Base-by-base conservation (phyloP, 1,284 basidiomycete species). In the Phellopilus nigrolimitatus region DNA sequence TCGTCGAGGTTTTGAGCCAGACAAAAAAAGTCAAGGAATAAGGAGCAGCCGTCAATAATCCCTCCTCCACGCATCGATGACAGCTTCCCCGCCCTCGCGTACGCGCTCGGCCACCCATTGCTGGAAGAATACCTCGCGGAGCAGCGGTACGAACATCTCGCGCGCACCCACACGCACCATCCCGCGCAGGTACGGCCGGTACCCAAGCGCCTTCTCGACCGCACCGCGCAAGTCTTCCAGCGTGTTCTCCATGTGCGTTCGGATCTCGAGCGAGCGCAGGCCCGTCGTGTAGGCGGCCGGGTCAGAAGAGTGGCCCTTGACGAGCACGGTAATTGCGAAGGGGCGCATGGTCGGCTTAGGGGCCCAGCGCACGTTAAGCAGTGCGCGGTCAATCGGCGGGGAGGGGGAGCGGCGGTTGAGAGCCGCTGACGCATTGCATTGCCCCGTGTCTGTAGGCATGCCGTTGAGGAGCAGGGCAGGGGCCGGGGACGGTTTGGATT, bases 91-190 rank as follows among this genome's bases (percentile, higher is more conserved):
- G 15, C 47, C 51, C 21, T 53, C 51, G 3, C 15, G 10, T 2
- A 49, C 12, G 12, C 51, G 51, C 15, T 53, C 51, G 25, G 43
- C 44, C 22, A 49, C 46, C 51, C 51, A 53, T 22, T 53, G 46
- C 4, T 22, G 33, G 28, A 39, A 53, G 30, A 48, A 44, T 10
- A 40, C 12, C 24, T 53, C 51, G 2, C 30, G n/a, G 4, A 48
- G 33, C 25, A 53, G 30, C 22, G 51, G 51, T 17, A 53, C 15
- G 22, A 28, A 53, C 31, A 53, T 36, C 31, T 39, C 27, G 17
- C 47, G 30, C 19, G 5, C 28, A 5, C 41, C 40, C 7, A 53
- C 25, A 15, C 28, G 31, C 37, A 53, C 51, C 40, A 41, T 43
- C 13, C 51, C 51, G n/a, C 47, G 43, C 33, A 53, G 21, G 33